These are phyloP conservation scores for Starmerella apis DNA, from an alignment of 805 yeast species.

Conservation along the genomic window DNA sequence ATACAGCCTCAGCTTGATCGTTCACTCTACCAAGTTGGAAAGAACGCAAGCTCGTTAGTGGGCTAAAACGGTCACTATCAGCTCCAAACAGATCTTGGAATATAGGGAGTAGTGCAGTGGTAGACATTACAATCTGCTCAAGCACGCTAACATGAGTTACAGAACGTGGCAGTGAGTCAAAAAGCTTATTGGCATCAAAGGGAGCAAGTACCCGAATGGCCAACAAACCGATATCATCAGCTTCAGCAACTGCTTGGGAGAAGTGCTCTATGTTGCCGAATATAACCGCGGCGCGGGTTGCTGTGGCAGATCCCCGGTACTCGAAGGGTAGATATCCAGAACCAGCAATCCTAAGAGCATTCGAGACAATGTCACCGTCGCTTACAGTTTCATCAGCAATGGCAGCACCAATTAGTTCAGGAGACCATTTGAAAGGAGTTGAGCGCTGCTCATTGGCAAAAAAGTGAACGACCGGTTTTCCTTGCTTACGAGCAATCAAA, in stretches of 20 bases:
- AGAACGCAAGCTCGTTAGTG: constrained; percentile 40
- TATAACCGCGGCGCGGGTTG: constrained; percentile 47
- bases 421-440: constrained; percentile 24
- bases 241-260: constrained; percentile 35
- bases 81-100: constrained; percentile 65
- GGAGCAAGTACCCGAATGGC: constrained; percentile 64
- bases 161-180: constrained; percentile 43
- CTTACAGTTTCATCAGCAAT: constrained; percentile 16
- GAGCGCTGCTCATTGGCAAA: constrained; percentile 30
- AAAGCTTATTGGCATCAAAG: constrained; percentile 46
- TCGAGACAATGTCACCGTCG: constrained; percentile 15
- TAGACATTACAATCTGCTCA: constrained; percentile 47
- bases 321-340: constrained; percentile 36
- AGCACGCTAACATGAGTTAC: constrained; percentile 50
- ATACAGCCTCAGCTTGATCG: constrained; percentile 36
- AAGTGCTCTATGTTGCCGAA: constrained; percentile 47
- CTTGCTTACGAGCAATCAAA: constrained; percentile 41
- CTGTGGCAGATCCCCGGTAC: constrained; percentile 35
- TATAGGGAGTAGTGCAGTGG: constrained; percentile 53
- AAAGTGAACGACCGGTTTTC: constrained; percentile 63
- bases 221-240: constrained; percentile 36
- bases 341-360: constrained; percentile 32
- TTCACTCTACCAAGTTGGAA: constrained; percentile 42
- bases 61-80: constrained; percentile 25
- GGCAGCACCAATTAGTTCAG: constrained; percentile 24